Evolutionary conservation across 1,284 basidiomycete species (phyloP).

Genomic region (Rhodotorula sp.): DNA sequence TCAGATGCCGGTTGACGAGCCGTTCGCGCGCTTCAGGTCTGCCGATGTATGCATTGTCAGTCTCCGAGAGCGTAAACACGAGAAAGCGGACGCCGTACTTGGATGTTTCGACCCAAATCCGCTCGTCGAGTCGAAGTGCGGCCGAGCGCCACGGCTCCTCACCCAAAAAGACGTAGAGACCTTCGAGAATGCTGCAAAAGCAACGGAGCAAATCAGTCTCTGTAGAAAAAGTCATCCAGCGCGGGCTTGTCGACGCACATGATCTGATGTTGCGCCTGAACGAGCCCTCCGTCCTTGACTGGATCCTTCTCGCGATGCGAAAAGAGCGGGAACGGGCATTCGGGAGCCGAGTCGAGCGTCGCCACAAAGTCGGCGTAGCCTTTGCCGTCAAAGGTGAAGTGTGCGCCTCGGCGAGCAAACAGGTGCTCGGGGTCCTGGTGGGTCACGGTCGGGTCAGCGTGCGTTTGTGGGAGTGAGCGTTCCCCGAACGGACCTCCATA

Average conservation of each 20-base stretch:
- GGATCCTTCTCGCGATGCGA: background rate
- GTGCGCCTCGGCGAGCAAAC: background rate
- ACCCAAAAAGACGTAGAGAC: background rate
- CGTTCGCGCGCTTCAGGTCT: background rate
- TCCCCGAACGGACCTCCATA: no score
- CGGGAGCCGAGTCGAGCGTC: background rate
- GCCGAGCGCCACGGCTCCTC: background rate
- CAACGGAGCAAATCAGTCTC: background rate
- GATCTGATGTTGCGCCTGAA: background rate
- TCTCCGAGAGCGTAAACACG: no score
- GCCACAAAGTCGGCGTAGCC: background rate
- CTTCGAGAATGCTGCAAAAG: background rate
- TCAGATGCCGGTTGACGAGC: background rate
- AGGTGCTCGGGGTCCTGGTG: background rate
- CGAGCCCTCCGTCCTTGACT: background rate
- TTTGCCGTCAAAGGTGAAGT: background rate
- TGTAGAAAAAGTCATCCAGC: no score
- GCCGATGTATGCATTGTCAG: background rate
- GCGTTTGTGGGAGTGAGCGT: no score
- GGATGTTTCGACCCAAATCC: conserved; percentile 1
- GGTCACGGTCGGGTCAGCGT: background rate
- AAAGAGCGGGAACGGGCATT: background rate
- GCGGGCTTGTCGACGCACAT: background rate
- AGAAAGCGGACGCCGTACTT: background rate
- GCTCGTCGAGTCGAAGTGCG: background rate